Base-by-base conservation (phyloP, 371 early-diverging fungal species). In the Actinomortierella wolfii region DNA sequence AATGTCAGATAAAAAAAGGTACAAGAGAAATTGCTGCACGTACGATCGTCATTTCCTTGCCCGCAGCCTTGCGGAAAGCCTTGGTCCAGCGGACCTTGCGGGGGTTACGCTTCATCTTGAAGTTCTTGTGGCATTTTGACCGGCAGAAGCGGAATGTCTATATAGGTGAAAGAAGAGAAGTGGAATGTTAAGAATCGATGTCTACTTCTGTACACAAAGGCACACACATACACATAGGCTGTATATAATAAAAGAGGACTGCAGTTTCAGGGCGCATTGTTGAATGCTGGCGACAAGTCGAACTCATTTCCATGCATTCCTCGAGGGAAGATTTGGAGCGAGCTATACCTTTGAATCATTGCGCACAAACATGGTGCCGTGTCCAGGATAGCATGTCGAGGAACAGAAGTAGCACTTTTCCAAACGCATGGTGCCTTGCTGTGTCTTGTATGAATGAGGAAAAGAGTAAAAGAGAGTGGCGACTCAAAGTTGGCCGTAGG, bases 371-470 rank as follows among this genome's bases (percentile, higher is more conserved):
- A 92, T 92, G 62, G 92, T 95, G 46, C 99, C 99, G 78, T 99
- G 98, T 8, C 99, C 99, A 40, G 99, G 99, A 77, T 99, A 99
- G 67, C 94, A 90, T 54, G 94, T 97, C 34, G 92, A 92, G 40
- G 98, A 97, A 87, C 99, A 99, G 81, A 99, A 99, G 82, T 95
- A 99, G 81, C 99, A 99, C 89, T 99, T 98, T 84, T 97, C 97
- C 63, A 99, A 88, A 80, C 99, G 89, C 99, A 99, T 98, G 25
- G 20, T 45, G 56, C 64, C 56, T 54, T 25, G 45, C 21, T 55
- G 41, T 41, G 21, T 26, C 28, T n/a, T n/a, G n/a, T n/a, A n/a
- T 48, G 46, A 15, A 24, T 26, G 6, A 47, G 53, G 17, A 39
- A 41, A 18, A 25, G 25, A 15, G 39, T 3, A 18, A n/a, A n/a